Base-by-base conservation (phyloP, 2,329 filamentous ascomycete species). In the Colletotrichum spinosum region DNA sequence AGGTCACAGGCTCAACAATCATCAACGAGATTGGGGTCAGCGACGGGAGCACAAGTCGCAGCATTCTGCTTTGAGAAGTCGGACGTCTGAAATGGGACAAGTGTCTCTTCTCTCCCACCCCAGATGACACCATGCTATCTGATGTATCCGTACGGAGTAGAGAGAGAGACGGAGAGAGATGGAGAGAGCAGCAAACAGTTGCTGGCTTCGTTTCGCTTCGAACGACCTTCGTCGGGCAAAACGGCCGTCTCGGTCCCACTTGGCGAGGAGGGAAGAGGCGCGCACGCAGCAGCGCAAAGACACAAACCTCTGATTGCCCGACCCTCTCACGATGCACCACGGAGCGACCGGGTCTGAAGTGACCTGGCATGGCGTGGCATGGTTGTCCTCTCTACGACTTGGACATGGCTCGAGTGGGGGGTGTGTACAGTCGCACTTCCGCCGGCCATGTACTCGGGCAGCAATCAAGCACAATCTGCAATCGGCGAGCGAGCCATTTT, bases 241-340 rank as follows among this genome's bases (percentile, higher is more conserved):
- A 52, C 52, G 52, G 52, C 51, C 33, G 13, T 53, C 52, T 65
- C 58, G 58, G 62, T 62, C 46, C 52, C 58, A 65, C 62, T 52
- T 39, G 56, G 48, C 13, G n/a, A 17, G 44, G 44, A 44, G 42
- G 12, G 12, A 13, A 13, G 42, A 9, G 11, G 42, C 13, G 42
- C 42, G 42, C 13, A 9, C 9, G 13, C 13, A 15, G 42, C 13
- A 15, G 13, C 15, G 42, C 13, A 44, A 44, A 15, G 8, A 45
- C 15, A 15, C 58, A 65, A 65, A 56, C 41, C 41, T 51, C 52
- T 42, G 62, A 56, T 62, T 61, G 62, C 56, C 57, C 37, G 59
- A 65, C 62, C 51, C 50, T 56, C 34, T 51, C 58, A 62, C 46
- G 52, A 55, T 53, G 45, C 41, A 52, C 49, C 39, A 38, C 37